phyloP scores from a whole-genome alignment of 164 flowering plant species.

The Berberis vulgaris region DNA sequence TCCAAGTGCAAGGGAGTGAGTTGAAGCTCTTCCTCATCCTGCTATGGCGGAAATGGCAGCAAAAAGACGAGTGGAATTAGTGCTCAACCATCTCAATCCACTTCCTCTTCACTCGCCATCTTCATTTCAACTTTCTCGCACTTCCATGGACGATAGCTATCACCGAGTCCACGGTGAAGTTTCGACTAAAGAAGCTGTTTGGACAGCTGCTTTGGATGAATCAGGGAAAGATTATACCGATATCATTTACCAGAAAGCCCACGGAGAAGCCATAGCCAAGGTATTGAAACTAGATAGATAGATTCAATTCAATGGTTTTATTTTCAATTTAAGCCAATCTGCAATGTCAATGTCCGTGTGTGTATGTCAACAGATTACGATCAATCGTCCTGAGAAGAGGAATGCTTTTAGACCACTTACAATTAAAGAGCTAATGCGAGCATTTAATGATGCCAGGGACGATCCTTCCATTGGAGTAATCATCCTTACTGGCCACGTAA shows the following conservation, averaged over 20 bases:
- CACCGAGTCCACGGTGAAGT: constrained; percentile 71
- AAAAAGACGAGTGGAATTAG: constrained; percentile 37
- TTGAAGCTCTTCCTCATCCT: not conserved
- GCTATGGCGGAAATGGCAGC: constrained; percentile 27
- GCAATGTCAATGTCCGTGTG: too few relatives aligned
- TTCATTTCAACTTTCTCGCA: constrained; percentile 1
- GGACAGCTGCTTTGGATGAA: constrained; percentile 46
- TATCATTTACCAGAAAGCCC: constrained; percentile 75
- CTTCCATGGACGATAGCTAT: constrained; percentile 44
- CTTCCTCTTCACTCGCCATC: constrained; percentile 4
- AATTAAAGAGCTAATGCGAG: constrained; percentile 71
- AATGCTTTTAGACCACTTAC: constrained; percentile 86
- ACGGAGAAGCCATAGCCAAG: constrained; percentile 90
- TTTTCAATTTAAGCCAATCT: constrained; percentile 1
- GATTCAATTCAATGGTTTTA: not conserved
- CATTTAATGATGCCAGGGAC: constrained; percentile 87
- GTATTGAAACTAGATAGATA: constrained; percentile 18
- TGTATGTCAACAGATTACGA: constrained; percentile 50
- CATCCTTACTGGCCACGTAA: constrained; percentile 84
- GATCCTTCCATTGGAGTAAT: constrained; percentile 80
- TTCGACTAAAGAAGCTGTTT: constrained; percentile 34
- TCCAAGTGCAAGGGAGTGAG: too few relatives aligned
- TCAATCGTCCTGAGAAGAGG: constrained; percentile 88
- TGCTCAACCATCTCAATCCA: constrained; percentile 47
- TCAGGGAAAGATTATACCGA: constrained; percentile 56